These are phyloP conservation scores for Trifolium subterraneum DNA, from an alignment of 306 rosid genomes.

Conservation along the genomic window DNA sequence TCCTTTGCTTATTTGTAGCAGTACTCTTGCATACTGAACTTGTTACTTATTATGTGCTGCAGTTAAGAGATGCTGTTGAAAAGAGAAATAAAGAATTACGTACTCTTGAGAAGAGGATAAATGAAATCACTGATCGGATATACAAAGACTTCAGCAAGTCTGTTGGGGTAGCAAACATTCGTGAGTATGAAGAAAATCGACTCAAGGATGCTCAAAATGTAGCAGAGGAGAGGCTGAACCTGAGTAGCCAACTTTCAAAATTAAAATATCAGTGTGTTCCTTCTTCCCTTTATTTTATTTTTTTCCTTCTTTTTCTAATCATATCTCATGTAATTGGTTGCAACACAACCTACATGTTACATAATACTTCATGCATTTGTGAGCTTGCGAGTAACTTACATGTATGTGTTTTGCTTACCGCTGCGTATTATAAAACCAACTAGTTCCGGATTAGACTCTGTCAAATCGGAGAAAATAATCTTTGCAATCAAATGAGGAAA, in stretches of 20 bases:
- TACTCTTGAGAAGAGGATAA: conserved; percentile 84
- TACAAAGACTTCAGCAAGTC: conserved; percentile 87
- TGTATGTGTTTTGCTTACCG: conserved; percentile 12
- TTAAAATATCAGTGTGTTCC: conserved; percentile 86
- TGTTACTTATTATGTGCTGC: conserved; percentile 39
- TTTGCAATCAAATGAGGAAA: conserved; percentile 10
- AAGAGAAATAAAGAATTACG: conserved; percentile 71
- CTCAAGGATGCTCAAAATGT: conserved; percentile 79
- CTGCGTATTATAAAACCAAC: conserved; percentile 30
- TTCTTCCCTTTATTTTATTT: conserved; percentile 27
- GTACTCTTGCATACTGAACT: conserved; percentile 34
- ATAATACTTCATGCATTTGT: conserved; percentile 25
- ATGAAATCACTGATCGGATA: conserved; percentile 85
- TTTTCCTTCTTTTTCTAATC: background rate
- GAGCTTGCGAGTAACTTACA: conserved; percentile 24
- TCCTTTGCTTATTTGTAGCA: conserved; percentile 20
- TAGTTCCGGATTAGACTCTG: conserved; percentile 8
- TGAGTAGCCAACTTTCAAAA: conserved; percentile 90
- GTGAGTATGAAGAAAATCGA: conserved; percentile 97
- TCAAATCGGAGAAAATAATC: conserved; percentile 18
- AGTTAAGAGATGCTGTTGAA: conserved; percentile 66
- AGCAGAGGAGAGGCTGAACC: conserved; percentile 93
- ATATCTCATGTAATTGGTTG: conserved; percentile 12
- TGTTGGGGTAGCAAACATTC: conserved; percentile 96
- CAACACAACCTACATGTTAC: conserved; percentile 14